phyloP scores from a whole-genome alignment of 1,284 basidiomycete genomes.

The Trametes pubescens region DNA sequence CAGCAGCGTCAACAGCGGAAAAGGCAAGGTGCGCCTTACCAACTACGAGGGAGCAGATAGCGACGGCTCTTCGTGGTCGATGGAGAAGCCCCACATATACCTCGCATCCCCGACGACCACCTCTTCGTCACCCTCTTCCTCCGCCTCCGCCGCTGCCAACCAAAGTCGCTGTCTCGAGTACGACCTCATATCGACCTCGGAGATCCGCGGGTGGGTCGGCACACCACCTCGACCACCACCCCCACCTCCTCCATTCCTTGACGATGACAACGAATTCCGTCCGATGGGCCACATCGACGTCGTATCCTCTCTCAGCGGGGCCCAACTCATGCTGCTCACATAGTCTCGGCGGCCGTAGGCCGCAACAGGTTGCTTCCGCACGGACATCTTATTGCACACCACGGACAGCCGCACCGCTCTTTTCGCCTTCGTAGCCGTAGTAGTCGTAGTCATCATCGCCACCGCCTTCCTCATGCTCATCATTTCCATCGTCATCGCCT shows the following conservation, averaged over 20 bases:
- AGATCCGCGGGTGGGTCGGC: constrained; percentile 32
- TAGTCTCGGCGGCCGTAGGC: constrained; percentile 3
- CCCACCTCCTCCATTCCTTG: not conserved
- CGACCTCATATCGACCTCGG: constrained; percentile 31
- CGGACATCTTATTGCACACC: not conserved
- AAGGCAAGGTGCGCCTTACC: not conserved
- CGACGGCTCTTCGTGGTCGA: not conserved
- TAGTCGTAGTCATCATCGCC: not conserved
- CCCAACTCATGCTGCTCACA: constrained; percentile 31
- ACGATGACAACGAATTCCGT: constrained; percentile 7
- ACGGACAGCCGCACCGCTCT: constrained; percentile 3
- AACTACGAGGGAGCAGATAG: not conserved
- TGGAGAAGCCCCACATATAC: constrained; percentile 21
- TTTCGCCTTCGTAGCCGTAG: constrained; percentile 4
- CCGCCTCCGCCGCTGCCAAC: not conserved
- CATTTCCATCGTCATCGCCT: not conserved
- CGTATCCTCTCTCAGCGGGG: constrained; percentile 30
- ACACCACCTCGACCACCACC: constrained; percentile 24
- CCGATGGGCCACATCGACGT: constrained; percentile 28
- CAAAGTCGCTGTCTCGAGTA: constrained; percentile 31
- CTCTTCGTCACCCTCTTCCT: not conserved
- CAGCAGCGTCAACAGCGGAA: constrained; percentile 1
- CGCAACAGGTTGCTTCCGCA: not conserved
- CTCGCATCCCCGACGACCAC: constrained; percentile 20
- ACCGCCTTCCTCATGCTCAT: not conserved